phyloP scores from a whole-genome alignment of 352 stramenopile genomes.

The Peronosclerospora sorghi region DNA sequence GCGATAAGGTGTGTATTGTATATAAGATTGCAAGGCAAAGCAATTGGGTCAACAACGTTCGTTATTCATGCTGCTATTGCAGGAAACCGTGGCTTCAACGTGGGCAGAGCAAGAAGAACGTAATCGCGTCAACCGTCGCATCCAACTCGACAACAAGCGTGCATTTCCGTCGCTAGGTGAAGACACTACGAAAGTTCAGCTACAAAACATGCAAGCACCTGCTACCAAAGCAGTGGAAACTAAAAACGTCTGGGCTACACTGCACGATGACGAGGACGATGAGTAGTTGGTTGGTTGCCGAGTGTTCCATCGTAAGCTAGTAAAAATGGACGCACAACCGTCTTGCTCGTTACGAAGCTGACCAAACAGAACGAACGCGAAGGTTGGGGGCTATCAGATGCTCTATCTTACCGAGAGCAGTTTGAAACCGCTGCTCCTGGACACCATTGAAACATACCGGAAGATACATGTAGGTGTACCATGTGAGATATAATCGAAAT shows the following conservation, averaged over 20 bases:
- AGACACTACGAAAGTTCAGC: slow-evolving; percentile 33
- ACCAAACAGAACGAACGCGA: too few species aligned
- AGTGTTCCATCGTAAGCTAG: too few species aligned
- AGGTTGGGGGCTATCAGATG: too few species aligned
- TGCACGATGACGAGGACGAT: slow-evolving; percentile 54
- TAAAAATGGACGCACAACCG: too few species aligned
- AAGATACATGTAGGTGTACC: slow-evolving; percentile 5
- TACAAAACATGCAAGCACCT: slow-evolving; percentile 58
- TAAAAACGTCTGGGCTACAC: slow-evolving; percentile 62
- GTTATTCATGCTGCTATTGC: neutral
- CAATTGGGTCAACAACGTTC: neutral
- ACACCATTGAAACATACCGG: neutral
- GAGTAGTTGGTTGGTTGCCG: slow-evolving; percentile 18
- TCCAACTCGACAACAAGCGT: slow-evolving; percentile 64
- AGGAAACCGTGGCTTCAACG: slow-evolving; percentile 45
- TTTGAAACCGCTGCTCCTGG: neutral
- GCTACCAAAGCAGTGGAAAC: slow-evolving; percentile 46
- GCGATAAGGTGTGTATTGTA: slow-evolving; percentile 20
- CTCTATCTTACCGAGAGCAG: too few species aligned
- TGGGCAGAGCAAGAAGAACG: slow-evolving; percentile 71
- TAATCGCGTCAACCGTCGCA: slow-evolving; percentile 40
- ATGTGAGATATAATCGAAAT: slow-evolving; percentile 16
- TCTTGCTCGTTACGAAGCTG: too few species aligned
- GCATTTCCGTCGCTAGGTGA: slow-evolving; percentile 65
- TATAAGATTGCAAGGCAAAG: neutral